Evolutionary conservation across 495 filamentous ascomycete genomes (phyloP), one percentile per base, ranked within the genome.

Genomic region (Penicilliopsis zonata): DNA sequence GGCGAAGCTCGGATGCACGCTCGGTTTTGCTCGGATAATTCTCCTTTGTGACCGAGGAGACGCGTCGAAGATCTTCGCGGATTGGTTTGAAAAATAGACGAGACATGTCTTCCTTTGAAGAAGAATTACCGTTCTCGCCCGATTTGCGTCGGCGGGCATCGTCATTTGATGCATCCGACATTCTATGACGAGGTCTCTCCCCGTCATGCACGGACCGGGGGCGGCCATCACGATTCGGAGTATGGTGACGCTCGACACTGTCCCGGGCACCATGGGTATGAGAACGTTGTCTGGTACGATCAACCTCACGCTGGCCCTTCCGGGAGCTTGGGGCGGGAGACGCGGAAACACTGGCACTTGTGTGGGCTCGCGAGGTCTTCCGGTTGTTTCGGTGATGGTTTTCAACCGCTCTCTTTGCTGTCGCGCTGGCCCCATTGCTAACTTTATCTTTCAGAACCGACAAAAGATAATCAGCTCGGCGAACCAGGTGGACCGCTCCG

Each of bases 401-500:
- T 39, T 86, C 82, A n/a, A 88, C 75, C 2, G 78, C 78, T 46
- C 75, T 74, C 50, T 79, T 82, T n/a, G 80, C 81, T 19, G 69
- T 76, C 14, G 59, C 45, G 41, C 57, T 80, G 50, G 61, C 76
- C 52, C 61, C 82, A 55, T 51, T 76, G 66, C 57, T 85, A 50
- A 52, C 76, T 69, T 62, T 86, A 43, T 79, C 82, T 42, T 84
- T 80, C 26, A 99, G 65, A 8, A 96, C 85, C 20, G 82, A 88
- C 28, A 96, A 67, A 15, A 99, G 71, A 47, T 96, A 96, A 49
- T 96, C 87, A 3, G 87, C 84, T 31, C 90, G 79, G 13, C 90
- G 83, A 31, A 96, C 90, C 22, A 99, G 74, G 47, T 99, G 90
- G 19, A 96, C 90, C 29, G 90, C 87, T 2, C 88, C 90, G 7